Base-by-base conservation (phyloP, 2,329 filamentous ascomycete genomes). In the Pseudogymnoascus sp. region DNA sequence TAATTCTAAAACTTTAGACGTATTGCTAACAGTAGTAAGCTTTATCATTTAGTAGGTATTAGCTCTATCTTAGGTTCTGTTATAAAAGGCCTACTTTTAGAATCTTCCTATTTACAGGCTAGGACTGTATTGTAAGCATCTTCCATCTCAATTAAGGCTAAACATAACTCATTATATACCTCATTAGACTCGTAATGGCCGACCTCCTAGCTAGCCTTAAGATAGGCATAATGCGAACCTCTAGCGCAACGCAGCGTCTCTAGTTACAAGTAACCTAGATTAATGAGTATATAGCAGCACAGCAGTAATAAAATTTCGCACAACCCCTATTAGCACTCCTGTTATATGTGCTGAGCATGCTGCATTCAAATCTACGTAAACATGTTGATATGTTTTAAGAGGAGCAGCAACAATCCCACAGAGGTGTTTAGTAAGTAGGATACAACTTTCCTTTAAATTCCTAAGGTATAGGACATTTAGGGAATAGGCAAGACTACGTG, bases 41-140 rank as follows among this genome's bases (percentile, higher is more conserved):
- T 81, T 5, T 75, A 81, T 66, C 79, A 81, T 66, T 71, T 82
- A 3, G 77, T 75, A 6, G 78, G 78, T 12, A 80, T 81, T 42
- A 80, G 80, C 4, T 74, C 75, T 1, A 79, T 82, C 60, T 73
- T 82, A 14, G 78, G 77, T 18, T 77, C 75, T 3, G 77, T 79
- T 26, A 76, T 81, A 66, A 78, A 68, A 57, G 51, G 64, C 5
- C 66, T 60, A 11, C 62, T 69, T 14, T 67, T 66, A 3, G 64
- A 68, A 47, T 39, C 63, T 8, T 63, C 63, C 10, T 69, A 67
- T 45, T 21, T 61, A 5, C 64, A 67, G 59, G 75, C 80, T 29
- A 73, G 78, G 39, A 70, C 71, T 16, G 71, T 80, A 16, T 69
- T 81, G 67, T 74, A 65, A 67, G 71, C 67, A 21, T 61, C 16